Percentiles rank a stretch among this genome's conserved stretches.
These are phyloP conservation scores for Nidularia pulvinata DNA, from an alignment of 768 basidiomycete genomes.

Conservation along the genomic window DNA sequence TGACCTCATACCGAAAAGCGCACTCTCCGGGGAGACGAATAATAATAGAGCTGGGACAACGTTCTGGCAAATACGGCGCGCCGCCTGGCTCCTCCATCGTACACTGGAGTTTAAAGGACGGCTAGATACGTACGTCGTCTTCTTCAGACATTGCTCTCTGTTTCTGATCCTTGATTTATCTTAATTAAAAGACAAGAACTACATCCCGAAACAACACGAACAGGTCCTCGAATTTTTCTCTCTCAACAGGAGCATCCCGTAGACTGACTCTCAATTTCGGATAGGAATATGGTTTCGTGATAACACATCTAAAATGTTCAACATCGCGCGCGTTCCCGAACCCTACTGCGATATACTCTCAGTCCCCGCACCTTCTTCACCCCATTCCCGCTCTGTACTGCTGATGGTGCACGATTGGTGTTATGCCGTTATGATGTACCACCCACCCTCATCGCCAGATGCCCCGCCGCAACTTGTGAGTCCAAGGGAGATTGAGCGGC, in stretches of 20 bases:
- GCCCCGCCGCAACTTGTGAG: conserved; percentile 24
- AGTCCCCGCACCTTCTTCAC: conserved; percentile 36
- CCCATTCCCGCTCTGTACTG: conserved; percentile 58
- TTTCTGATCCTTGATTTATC: too few species aligned
- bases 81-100: conserved; percentile 79
- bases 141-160: too few species aligned
- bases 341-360: conserved; percentile 65
- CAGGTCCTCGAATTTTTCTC: too few species aligned
- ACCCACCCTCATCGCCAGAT: too few species aligned
- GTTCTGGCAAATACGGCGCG: conserved; percentile 83
- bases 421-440: conserved; percentile 74
- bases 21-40: conserved; percentile 31
- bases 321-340: conserved; percentile 74
- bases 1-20: conserved; percentile 48
- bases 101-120: conserved; percentile 72
- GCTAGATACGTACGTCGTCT: conserved; percentile 56
- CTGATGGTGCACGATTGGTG: conserved; percentile 78
- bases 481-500: conserved; percentile 38
- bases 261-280: too few species aligned
- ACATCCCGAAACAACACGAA: conserved; percentile 69
- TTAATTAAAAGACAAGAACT: conserved; percentile 72
- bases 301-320: conserved; percentile 65
- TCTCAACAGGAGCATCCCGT: too few species aligned
- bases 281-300: conserved; percentile 71
- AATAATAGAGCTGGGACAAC: conserved; percentile 49